Evolutionary conservation across 768 basidiomycete species (phyloP).

Genomic region (Boletus reticulatus): DNA sequence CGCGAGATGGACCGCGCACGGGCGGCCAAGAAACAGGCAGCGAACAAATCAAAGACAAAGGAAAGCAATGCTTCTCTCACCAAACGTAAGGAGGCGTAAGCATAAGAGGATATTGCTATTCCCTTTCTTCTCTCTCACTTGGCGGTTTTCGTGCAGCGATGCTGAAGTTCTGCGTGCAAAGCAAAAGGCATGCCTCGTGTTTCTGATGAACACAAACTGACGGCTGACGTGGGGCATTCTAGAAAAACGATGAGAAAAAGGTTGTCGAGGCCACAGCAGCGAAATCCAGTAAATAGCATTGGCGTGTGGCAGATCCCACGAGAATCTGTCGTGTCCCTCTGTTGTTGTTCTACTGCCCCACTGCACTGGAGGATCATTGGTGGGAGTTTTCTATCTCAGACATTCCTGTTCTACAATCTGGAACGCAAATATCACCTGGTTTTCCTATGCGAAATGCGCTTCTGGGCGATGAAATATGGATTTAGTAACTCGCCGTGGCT

Average conservation of each 20-base stretch:
- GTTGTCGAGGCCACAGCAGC: conserved; percentile 25
- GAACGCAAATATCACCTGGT: conserved; percentile 16
- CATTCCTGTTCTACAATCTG: conserved; percentile 10
- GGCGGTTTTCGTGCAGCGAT: conserved; percentile 49
- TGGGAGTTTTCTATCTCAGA: conserved; percentile 12
- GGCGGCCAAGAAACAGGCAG: conserved; percentile 67
- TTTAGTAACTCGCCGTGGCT: conserved; percentile 16
- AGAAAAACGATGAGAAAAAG: conserved; percentile 60
- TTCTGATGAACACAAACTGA: not conserved
- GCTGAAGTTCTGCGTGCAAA: conserved; percentile 74
- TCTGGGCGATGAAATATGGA: conserved; percentile 1
- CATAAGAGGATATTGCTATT: conserved; percentile 21
- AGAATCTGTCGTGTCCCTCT: conserved; percentile 13
- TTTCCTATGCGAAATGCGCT: not conserved
- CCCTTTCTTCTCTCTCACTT: conserved; percentile 22
- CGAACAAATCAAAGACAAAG: conserved; percentile 59
- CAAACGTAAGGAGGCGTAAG: conserved; percentile 77
- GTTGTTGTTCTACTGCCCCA: not conserved
- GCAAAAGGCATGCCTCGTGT: conserved; percentile 57
- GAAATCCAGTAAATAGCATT: conserved; percentile 37
- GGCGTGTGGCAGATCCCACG: conserved; percentile 17
- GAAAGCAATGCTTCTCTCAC: conserved; percentile 61
- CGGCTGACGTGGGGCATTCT: conserved; percentile 9
- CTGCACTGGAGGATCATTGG: conserved; percentile 9
- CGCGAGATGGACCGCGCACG: conserved; percentile 72